Evolutionary conservation across 2,329 filamentous ascomycete species (phyloP).

Genomic region (Diaporthe velutina): DNA sequence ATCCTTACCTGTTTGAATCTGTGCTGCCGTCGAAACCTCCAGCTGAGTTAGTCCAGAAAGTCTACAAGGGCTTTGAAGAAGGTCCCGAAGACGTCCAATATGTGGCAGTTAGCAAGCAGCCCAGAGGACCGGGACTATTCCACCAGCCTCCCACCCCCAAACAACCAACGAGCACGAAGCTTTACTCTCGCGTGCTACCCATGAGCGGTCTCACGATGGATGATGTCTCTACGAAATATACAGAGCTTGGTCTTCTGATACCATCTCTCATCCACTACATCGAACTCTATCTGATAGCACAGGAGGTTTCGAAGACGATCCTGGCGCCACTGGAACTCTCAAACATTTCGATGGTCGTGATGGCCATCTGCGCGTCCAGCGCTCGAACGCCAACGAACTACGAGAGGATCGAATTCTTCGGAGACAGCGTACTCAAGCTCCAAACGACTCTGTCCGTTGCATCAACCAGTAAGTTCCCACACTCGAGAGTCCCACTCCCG

Average conservation of each 20-base stretch:
- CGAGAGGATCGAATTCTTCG: conserved; percentile 87
- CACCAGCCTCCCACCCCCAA: conserved; percentile 51
- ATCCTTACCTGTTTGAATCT: conserved; percentile 57
- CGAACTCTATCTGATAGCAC: conserved; percentile 73
- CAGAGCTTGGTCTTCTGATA: conserved; percentile 71
- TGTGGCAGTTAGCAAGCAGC: conserved; percentile 62
- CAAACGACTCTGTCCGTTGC: conserved; percentile 75
- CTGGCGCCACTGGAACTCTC: conserved; percentile 66
- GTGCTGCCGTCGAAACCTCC: conserved; percentile 60
- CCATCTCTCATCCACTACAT: conserved; percentile 81
- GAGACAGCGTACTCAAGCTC: conserved; percentile 86
- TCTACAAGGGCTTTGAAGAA: conserved; percentile 52
- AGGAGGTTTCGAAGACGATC: conserved; percentile 68
- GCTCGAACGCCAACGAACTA: conserved; percentile 77
- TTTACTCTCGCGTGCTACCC: conserved; percentile 60
- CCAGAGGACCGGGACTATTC: conserved; percentile 71
- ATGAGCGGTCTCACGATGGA: conserved; percentile 64
- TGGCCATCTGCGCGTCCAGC: conserved; percentile 77
- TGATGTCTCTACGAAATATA: conserved; percentile 56
- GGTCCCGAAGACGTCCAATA: conserved; percentile 62
- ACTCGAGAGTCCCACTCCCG: too few species aligned
- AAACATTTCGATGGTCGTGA: conserved; percentile 68
- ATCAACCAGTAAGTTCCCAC: conserved; percentile 62
- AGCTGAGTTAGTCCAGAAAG: conserved; percentile 52
- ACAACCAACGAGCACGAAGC: conserved; percentile 54